Conservation (phyloP, 495 filamentous ascomycete species). For the Collariella sp. region DNA sequence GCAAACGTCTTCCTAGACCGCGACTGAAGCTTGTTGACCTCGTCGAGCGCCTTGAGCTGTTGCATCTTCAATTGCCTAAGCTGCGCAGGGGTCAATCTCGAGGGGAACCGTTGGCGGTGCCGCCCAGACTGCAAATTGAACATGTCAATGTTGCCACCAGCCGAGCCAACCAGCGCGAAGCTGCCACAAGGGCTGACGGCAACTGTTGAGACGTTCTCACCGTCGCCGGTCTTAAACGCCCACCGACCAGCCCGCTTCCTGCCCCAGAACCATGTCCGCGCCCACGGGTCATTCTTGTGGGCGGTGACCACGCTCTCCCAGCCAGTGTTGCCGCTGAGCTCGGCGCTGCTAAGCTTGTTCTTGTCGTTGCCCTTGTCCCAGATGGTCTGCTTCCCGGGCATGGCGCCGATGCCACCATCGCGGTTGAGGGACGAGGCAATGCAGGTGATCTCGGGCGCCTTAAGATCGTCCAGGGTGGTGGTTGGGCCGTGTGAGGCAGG, state of each 20-base stretch:
- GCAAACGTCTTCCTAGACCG: conserved; percentile 33
- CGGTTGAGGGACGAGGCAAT: conserved; percentile 85
- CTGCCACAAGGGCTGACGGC: conserved; percentile 84
- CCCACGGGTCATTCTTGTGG: conserved; percentile 76
- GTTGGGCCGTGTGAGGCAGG: conserved; percentile 42
- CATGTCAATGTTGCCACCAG: conserved; percentile 74
- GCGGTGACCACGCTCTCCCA: conserved; percentile 97
- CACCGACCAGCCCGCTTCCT: conserved; percentile 86
- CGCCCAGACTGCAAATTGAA: conserved; percentile 93
- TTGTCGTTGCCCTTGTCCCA: conserved; percentile 66
- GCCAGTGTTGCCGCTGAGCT: conserved; percentile 63
- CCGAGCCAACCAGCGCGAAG: conserved; percentile 86
- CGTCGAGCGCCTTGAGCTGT: conserved; percentile 39
- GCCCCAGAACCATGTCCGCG: conserved; percentile 96
- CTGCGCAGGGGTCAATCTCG: conserved; percentile 55
- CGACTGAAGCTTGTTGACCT: conserved; percentile 40
- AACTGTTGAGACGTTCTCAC: conserved; percentile 75
- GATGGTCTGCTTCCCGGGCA: conserved; percentile 57
- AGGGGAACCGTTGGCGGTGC: conserved; percentile 77
- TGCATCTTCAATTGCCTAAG: conserved; percentile 53
- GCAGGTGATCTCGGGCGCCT: conserved; percentile 80
- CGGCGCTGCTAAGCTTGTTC: conserved; percentile 47
- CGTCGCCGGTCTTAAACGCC: conserved; percentile 82
- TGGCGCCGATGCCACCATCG: conserved; percentile 81
- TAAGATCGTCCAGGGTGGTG: conserved; percentile 62